phyloP scores from a whole-genome alignment of 768 basidiomycete species.

The Pleurotus djamor region DNA sequence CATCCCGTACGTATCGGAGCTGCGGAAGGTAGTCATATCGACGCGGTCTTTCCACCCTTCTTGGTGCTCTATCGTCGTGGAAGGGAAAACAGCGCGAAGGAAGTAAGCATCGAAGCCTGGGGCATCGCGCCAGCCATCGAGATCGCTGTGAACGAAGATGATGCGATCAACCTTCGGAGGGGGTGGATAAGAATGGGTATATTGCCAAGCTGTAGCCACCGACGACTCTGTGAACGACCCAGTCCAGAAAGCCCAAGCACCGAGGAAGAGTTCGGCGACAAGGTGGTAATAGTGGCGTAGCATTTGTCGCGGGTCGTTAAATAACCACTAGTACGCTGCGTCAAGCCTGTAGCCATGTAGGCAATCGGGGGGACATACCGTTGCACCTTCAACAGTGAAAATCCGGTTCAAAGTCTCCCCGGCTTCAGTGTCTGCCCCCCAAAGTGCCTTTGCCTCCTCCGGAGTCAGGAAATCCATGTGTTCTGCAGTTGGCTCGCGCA shows the following conservation, averaged over 20 bases:
- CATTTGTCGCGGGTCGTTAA: conserved; percentile 76
- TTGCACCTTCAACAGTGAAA: conserved; percentile 69
- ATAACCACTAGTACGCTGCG: conserved; percentile 35
- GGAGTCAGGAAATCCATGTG: conserved; percentile 64
- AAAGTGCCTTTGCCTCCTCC: conserved; percentile 55
- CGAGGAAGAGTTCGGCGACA: conserved; percentile 78
- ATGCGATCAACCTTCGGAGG: conserved; percentile 59
- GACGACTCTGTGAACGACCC: conserved; percentile 38
- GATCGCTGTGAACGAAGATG: conserved; percentile 66
- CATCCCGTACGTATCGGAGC: background rate
- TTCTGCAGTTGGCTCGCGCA: conserved; percentile 62
- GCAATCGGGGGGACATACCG: conserved; percentile 38
- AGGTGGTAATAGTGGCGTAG: conserved; percentile 89
- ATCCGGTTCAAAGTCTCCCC: conserved; percentile 42
- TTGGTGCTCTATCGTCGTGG: conserved; percentile 61
- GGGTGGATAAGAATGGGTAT: conserved; percentile 11
- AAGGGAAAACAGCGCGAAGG: conserved; percentile 72
- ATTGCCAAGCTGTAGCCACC: background rate
- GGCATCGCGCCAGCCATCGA: conserved; percentile 68
- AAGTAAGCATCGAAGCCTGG: conserved; percentile 80
- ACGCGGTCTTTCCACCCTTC: conserved; percentile 74
- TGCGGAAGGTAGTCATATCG: conserved; percentile 17
- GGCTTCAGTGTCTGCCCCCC: conserved; percentile 42
- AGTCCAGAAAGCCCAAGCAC: conserved; percentile 72
- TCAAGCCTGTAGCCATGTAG: background rate